These are phyloP conservation scores for Nannizziopsis barbatae DNA, from an alignment of 2,329 filamentous ascomycete species.

Conservation along the genomic window DNA sequence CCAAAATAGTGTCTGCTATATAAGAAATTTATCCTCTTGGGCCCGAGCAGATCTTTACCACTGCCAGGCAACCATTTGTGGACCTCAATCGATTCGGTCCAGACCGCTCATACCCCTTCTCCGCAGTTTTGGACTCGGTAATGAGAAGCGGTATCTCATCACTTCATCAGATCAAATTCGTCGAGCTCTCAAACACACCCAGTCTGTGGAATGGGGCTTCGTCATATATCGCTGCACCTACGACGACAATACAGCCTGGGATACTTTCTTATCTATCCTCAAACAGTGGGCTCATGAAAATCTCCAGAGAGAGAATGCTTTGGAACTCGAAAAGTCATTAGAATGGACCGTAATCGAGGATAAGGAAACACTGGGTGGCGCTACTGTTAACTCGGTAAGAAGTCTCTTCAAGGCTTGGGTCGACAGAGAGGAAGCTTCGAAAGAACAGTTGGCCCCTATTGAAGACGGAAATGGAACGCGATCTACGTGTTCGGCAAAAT, in stretches of 20 bases:
- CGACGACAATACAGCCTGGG: constrained; percentile 1
- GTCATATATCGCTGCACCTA: constrained; percentile 6
- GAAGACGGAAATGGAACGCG: neutral
- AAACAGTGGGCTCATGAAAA: neutral
- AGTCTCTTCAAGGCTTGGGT: constrained; percentile 1
- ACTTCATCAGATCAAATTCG: neutral
- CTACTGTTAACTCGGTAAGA: neutral
- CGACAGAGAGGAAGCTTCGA: neutral
- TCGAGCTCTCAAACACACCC: neutral
- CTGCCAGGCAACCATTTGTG: neutral
- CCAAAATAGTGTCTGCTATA: neutral
- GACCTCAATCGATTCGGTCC: neutral
- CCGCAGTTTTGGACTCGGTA: neutral
- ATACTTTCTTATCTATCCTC: neutral
- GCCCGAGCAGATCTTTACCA: neutral
- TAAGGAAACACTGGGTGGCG: constrained; percentile 3
- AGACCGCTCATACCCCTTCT: neutral
- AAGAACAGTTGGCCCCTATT: neutral
- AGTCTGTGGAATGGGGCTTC: constrained; percentile 9
- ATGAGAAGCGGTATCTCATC: neutral
- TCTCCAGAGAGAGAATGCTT: neutral
- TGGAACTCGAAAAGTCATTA: constrained; percentile 1
- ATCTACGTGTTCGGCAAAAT: neutral
- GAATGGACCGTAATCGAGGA: constrained; percentile 8
- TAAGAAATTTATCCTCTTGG: neutral